These are phyloP conservation scores for Pinus tabuliformis DNA, from an alignment of 75 land plant species.

Conservation along the genomic window DNA sequence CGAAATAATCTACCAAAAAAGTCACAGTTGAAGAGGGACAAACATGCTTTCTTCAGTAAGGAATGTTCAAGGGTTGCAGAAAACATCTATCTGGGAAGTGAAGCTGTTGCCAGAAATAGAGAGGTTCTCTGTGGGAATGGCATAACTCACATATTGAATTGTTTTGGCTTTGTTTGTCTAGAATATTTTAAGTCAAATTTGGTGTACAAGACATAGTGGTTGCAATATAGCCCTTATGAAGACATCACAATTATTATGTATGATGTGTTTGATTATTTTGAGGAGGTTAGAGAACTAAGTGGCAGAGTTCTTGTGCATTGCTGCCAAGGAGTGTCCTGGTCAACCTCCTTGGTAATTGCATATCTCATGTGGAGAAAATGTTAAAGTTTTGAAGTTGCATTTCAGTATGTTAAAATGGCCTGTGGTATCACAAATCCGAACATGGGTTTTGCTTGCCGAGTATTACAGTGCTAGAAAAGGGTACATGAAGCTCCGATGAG, in stretches of 20 bases:
- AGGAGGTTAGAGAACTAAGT: conserved; percentile 29
- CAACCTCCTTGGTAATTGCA: conserved; percentile 52
- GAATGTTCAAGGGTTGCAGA: conserved; percentile 43
- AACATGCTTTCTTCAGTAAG: conserved; percentile 28
- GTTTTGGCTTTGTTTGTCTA: conserved; percentile 55
- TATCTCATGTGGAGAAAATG: conserved; percentile 56
- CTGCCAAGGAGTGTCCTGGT: conserved; percentile 45
- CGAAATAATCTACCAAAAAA: conserved; percentile 24
- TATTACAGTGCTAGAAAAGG: conserved; percentile 46
- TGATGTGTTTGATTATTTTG: conserved; percentile 58
- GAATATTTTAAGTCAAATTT: conserved; percentile 43
- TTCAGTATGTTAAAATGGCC: conserved; percentile 38
- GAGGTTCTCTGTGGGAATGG: conserved; percentile 32
- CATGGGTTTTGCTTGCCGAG: conserved; percentile 55
- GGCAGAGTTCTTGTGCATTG: conserved; percentile 62
- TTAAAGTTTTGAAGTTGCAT: conserved; percentile 47
- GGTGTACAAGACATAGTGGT: conserved; percentile 54
- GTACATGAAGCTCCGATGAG: conserved; percentile 26
- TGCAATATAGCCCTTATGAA: conserved; percentile 51
- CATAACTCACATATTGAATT: conserved; percentile 58
- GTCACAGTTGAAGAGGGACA: conserved; percentile 23
- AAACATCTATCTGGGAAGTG: conserved; percentile 52
- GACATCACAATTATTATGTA: conserved; percentile 50
- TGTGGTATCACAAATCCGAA: conserved; percentile 49
- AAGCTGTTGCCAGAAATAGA: conserved; percentile 40